Conservation (phyloP, 78 protist genomes). For the Dictyostelium firmibasis region DNA sequence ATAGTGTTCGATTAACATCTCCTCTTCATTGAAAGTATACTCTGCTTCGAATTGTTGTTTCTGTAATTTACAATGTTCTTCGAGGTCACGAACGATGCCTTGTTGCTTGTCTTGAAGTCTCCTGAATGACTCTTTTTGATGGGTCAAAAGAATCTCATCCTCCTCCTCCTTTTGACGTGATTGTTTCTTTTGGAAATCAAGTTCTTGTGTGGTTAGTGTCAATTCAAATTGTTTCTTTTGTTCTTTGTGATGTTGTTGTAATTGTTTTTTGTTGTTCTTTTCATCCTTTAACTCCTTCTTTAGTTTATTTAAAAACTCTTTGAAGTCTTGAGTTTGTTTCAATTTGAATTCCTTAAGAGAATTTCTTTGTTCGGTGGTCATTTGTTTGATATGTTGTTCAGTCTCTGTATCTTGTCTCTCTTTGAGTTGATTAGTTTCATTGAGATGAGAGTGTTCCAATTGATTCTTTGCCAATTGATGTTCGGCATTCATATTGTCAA, state of each 20-base stretch:
- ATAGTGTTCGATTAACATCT: slow-evolving; percentile 50
- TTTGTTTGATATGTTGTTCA: slow-evolving; percentile 67
- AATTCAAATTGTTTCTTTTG: slow-evolving; percentile 73
- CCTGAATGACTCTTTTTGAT: slow-evolving; percentile 57
- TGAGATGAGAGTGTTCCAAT: slow-evolving; percentile 22
- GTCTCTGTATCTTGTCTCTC: slow-evolving; percentile 64
- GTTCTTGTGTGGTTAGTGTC: slow-evolving; percentile 6
- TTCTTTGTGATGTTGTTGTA: slow-evolving; percentile 63
- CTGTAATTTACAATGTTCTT: slow-evolving; percentile 3
- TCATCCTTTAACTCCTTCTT: slow-evolving; percentile 68
- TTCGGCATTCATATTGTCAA: slow-evolving; percentile 53
- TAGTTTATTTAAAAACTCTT: slow-evolving; percentile 62
- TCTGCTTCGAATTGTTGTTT: slow-evolving; percentile 32
- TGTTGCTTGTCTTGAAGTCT: slow-evolving; percentile 51
- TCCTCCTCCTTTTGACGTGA: slow-evolving; percentile 45
- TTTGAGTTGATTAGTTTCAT: slow-evolving; percentile 37
- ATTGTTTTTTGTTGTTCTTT: slow-evolving; percentile 55
- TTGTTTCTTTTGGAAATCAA: slow-evolving; percentile 56
- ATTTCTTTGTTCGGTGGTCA: slow-evolving; percentile 41
- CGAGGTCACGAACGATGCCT: slow-evolving; percentile 17
- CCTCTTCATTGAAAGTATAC: slow-evolving; percentile 43
- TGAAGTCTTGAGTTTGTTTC: slow-evolving; percentile 45
- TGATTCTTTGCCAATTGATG: slow-evolving; percentile 33
- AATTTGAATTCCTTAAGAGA: slow-evolving; percentile 37
- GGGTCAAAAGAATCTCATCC: slow-evolving; percentile 25